Evolutionary conservation across 768 basidiomycete genomes (phyloP).

Genomic region (Arthromyces matolae): DNA sequence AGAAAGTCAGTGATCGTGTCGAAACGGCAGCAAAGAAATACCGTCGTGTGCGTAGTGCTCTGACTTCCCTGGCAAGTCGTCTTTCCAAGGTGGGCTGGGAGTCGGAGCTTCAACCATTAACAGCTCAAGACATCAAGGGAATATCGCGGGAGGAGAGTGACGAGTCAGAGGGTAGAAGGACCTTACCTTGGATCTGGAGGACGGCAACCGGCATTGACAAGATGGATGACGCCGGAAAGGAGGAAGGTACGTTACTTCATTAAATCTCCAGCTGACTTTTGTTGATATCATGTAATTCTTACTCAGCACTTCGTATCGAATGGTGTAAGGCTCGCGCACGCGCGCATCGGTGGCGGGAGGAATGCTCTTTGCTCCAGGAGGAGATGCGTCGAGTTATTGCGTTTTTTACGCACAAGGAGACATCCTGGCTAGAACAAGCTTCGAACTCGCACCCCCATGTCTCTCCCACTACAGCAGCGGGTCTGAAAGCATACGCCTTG

Average conservation of each 20-base stretch:
- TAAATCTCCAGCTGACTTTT: too few relatives aligned
- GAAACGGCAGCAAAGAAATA: background rate
- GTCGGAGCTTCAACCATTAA: background rate
- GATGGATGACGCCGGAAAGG: constrained; percentile 1
- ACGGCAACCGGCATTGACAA: background rate
- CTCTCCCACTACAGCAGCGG: too few relatives aligned
- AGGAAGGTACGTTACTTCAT: background rate
- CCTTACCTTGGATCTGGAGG: constrained; percentile 1
- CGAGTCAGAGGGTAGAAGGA: background rate
- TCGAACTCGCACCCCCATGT: too few relatives aligned
- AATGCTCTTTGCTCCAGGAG: background rate
- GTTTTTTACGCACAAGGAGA: too few relatives aligned
- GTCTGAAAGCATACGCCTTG: too few relatives aligned
- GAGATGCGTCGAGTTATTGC: background rate
- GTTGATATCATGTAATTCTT: background rate
- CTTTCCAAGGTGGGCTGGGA: background rate
- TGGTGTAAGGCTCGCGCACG: background rate
- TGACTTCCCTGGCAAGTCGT: background rate
- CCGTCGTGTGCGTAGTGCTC: background rate
- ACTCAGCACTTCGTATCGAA: background rate
- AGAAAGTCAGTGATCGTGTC: background rate
- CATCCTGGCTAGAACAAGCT: too few relatives aligned
- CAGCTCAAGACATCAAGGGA: background rate
- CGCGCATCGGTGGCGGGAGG: background rate
- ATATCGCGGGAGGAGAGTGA: background rate